Conservation (phyloP, 1,284 basidiomycete genomes). For the Marasmius sp. region DNA sequence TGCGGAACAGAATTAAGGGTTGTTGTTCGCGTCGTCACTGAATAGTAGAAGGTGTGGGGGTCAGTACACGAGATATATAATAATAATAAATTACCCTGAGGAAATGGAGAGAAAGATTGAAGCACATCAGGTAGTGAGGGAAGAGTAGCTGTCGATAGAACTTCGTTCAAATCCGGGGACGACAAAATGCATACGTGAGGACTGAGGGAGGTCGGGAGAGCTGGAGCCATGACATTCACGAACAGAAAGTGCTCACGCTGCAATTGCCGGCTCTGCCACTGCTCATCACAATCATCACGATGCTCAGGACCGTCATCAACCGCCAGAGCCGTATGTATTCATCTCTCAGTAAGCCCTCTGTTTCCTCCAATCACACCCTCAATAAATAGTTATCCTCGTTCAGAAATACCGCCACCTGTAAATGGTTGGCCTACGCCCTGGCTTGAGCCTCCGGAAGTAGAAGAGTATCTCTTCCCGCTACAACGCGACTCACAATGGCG, state of each 20-base stretch:
- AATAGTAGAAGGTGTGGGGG: not conserved
- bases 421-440: slow-evolving; percentile 7
- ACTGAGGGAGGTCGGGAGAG: slow-evolving; percentile 69
- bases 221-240: slow-evolving; percentile 37
- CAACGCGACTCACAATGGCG: not conserved
- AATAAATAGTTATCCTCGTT: not conserved
- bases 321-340: slow-evolving; percentile 1
- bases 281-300: not conserved
- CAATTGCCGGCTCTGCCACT: not conserved
- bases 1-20: slow-evolving; percentile 68
- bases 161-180: slow-evolving; percentile 64
- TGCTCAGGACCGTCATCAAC: not conserved
- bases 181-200: slow-evolving; percentile 75
- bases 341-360: not conserved
- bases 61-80: not conserved
- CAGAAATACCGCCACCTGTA: not conserved
- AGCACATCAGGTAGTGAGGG: slow-evolving; percentile 70
- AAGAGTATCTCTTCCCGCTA: not conserved
- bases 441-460: slow-evolving; percentile 1
- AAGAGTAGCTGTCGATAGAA: slow-evolving; percentile 56
- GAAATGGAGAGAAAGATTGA: slow-evolving; percentile 81
- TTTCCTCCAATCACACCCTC: not conserved
- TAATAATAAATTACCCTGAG: slow-evolving; percentile 54
- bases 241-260: not conserved
- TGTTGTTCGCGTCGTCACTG: slow-evolving; percentile 78